Conservation (phyloP, 441 rosid species). For the Croton setiger region DNA sequence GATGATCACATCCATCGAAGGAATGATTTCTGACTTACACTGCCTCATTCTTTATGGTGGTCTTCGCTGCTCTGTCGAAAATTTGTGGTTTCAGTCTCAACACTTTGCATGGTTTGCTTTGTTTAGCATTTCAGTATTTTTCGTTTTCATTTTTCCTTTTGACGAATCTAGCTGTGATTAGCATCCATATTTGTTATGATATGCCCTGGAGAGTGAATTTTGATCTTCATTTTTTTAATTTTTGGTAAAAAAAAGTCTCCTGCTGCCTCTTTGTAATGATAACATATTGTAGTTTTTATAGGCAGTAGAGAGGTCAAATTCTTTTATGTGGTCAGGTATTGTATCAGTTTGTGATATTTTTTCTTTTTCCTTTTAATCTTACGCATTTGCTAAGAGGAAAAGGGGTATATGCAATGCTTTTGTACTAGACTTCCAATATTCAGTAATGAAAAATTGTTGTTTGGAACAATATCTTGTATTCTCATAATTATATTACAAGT, state of each 20-base stretch:
- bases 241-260: slow-evolving; percentile 14
- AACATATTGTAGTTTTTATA: slow-evolving; percentile 31
- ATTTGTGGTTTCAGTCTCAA: slow-evolving; percentile 19
- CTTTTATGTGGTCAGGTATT: slow-evolving; percentile 23
- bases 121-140: slow-evolving; percentile 28
- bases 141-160: not conserved
- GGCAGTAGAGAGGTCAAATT: slow-evolving; percentile 28
- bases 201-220: slow-evolving; percentile 45
- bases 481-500: too few species aligned
- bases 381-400: slow-evolving; percentile 13
- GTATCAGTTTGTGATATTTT: slow-evolving; percentile 15
- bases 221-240: slow-evolving; percentile 5
- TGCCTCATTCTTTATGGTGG: slow-evolving; percentile 17
- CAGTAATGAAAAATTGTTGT: slow-evolving; percentile 24
- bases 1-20: slow-evolving; percentile 16
- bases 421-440: slow-evolving; percentile 16
- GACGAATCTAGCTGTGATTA: slow-evolving; percentile 32
- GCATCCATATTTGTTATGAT: slow-evolving; percentile 37
- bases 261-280: slow-evolving; percentile 31
- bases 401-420: slow-evolving; percentile 25
- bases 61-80: slow-evolving; percentile 16
- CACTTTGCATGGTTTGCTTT: slow-evolving; percentile 22
- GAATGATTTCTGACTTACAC: slow-evolving; percentile 17
- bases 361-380: not conserved
- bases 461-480: slow-evolving; percentile 2